Evolutionary conservation across 331 rosid genomes (phyloP).

Genomic region (Spiraea crenata): DNA sequence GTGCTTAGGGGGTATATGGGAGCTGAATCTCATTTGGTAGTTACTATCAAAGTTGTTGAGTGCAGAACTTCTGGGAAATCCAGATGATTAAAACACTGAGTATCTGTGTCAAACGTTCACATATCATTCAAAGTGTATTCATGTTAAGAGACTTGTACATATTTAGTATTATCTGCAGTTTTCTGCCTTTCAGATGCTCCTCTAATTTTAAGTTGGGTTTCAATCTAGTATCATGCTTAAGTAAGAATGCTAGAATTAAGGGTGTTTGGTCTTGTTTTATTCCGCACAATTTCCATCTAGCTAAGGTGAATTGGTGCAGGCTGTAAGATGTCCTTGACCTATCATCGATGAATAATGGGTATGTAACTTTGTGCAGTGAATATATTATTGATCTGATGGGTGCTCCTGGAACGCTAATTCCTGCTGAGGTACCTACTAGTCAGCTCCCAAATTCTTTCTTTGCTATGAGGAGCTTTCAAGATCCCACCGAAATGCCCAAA

Average conservation of each 20-base stretch:
- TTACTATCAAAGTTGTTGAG: not conserved
- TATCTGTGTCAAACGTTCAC: not conserved
- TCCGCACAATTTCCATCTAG: constrained; percentile 1
- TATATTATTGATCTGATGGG: constrained; percentile 98
- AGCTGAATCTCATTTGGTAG: not conserved
- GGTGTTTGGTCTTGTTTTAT: not conserved
- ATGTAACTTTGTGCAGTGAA: constrained; percentile 71
- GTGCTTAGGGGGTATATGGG: not conserved
- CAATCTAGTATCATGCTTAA: not conserved
- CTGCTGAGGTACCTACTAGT: constrained; percentile 89
- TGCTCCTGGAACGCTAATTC: constrained; percentile 96
- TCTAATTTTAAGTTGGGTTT: constrained; percentile 11
- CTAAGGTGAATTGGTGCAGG: constrained; percentile 11
- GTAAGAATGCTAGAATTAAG: not conserved
- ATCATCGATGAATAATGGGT: constrained; percentile 27
- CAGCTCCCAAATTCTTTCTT: constrained; percentile 78
- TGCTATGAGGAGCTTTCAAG: constrained; percentile 58
- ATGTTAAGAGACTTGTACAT: not conserved
- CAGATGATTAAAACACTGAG: not conserved
- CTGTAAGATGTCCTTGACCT: constrained; percentile 19
- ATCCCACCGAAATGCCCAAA: constrained; percentile 49
- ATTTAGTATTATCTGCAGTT: not conserved
- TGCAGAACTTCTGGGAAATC: not conserved
- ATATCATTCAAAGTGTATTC: not conserved
- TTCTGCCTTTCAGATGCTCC: constrained; percentile 6